Conservation (phyloP, 345 rosid genomes). For the sweet orange (Citrus sinensis) region DNA sequence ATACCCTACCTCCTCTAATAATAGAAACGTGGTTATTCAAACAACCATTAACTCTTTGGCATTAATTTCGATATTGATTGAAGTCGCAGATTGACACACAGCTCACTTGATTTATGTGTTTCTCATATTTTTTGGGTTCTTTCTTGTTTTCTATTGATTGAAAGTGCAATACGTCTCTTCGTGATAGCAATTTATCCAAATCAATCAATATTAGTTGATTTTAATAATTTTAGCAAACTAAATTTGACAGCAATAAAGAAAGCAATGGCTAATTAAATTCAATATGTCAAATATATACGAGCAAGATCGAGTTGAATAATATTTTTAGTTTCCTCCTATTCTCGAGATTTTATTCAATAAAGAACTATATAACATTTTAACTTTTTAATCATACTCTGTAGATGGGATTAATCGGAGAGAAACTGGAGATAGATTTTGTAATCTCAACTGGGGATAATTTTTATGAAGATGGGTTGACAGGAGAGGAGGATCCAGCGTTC, state of each 20-base stretch:
- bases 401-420: conserved; percentile 54
- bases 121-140: too few relatives aligned
- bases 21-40: background rate
- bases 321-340: too few relatives aligned
- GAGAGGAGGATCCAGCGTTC: conserved; percentile 40
- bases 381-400: background rate
- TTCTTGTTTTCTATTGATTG: too few relatives aligned
- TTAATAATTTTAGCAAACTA: background rate
- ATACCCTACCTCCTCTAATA: too few relatives aligned
- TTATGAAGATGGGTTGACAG: conserved; percentile 43
- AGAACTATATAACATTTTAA: too few relatives aligned
- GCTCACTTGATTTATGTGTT: background rate
- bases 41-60: background rate
- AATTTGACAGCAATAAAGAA: background rate
- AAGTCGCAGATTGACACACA: too few relatives aligned
- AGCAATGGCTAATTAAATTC: background rate
- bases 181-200: background rate
- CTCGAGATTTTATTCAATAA: too few relatives aligned
- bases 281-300: background rate
- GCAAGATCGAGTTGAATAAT: background rate
- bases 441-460: conserved; percentile 56
- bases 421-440: conserved; percentile 38
- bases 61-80: too few relatives aligned
- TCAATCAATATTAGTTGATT: background rate
- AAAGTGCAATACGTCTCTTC: too few relatives aligned